phyloP scores from a whole-genome alignment of 2,329 filamentous ascomycete genomes.

The Graphilbum sp. region DNA sequence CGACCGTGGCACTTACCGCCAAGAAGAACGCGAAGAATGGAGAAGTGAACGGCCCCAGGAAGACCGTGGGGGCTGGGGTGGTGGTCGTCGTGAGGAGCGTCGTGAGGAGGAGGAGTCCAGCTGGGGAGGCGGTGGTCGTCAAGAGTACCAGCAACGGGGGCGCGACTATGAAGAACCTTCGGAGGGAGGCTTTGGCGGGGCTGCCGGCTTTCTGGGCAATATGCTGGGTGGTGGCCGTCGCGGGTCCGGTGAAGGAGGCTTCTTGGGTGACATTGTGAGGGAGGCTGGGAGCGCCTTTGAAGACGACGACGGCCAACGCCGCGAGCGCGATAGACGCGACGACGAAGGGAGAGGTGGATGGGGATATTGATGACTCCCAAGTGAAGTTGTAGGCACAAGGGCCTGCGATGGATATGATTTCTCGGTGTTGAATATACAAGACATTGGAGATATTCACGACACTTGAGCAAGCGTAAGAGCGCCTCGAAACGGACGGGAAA shows the following conservation, averaged over 20 bases:
- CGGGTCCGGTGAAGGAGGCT: not conserved
- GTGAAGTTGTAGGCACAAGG: no score
- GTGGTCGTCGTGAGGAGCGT: slow-evolving; percentile 8
- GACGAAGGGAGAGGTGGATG: not conserved
- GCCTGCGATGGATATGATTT: no score
- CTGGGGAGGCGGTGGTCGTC: slow-evolving; percentile 9
- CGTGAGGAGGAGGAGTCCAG: slow-evolving; percentile 12
- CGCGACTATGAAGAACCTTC: not conserved
- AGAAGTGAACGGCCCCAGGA: slow-evolving; percentile 7
- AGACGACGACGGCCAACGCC: slow-evolving; percentile 11
- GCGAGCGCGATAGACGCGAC: slow-evolving; percentile 8
- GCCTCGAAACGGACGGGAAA: no score
- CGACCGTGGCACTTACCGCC: slow-evolving; percentile 14
- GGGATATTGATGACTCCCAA: no score
- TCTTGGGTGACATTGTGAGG: slow-evolving; percentile 11
- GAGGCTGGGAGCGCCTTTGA: slow-evolving; percentile 10
- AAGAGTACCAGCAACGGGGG: slow-evolving; percentile 1
- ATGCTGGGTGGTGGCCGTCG: not conserved
- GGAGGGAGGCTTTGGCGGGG: not conserved
- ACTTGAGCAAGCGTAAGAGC: no score
- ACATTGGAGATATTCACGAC: no score
- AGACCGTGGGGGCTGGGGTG: slow-evolving; percentile 12
- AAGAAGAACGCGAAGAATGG: slow-evolving; percentile 15
- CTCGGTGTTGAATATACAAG: no score
- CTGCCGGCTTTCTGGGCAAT: not conserved